Base-by-base conservation (phyloP, 495 filamentous ascomycete species). In the Hyaloscypha hepaticicola region DNA sequence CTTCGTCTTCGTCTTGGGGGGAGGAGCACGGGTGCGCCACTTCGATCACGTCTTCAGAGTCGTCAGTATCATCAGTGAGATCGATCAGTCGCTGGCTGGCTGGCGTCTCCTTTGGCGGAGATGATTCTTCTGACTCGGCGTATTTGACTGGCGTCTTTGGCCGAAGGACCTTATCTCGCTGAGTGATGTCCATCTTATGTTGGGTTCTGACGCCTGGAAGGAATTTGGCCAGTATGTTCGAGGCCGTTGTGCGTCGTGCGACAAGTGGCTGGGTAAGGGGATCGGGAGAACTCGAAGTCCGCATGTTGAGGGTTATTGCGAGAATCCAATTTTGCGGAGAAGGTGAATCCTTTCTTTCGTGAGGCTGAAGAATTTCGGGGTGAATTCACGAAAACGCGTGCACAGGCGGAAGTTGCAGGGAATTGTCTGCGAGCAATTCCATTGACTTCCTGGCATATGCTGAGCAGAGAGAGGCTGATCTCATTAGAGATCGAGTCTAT, bases 151-250 rank as follows among this genome's bases (percentile, higher is more conserved):
- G 51, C 4, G 61, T 27, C 52, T 52, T 50, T 6, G 34, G 21
- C n/a, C 19, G 63, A 6, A 52, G 45, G 19, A 26, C 24, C 26
- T 26, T 38, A 27, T 55, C 28, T 27, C 31, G 53, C 25, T 58
- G 45, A 5, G 28, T 19, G 31, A 12, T 45, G 33, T 68, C 69
- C 69, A 71, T 71, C 58, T 72, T 72, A 51, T 72, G 70, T n/a
- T 51, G 6, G 1, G 63, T 58, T 12, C 50, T 59, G n/a, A 33
- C 41, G 6, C 62, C 65, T 29, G 70, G 67, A 3, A 67, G 58
- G 55, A 67, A 72, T 21, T 66, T 61, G 16, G 61, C 58, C 25
- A 72, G 65, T 16, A 72, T 28, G 45, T 51, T 69, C 52, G 63
- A 66, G 26, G 63, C 63, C 7, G 62, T 61, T 34, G 28, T 61